Evolutionary conservation across 768 basidiomycete genomes (phyloP), one percentile per base, ranked within the genome.

Genomic region (Lactifluus hygrophoroides): DNA sequence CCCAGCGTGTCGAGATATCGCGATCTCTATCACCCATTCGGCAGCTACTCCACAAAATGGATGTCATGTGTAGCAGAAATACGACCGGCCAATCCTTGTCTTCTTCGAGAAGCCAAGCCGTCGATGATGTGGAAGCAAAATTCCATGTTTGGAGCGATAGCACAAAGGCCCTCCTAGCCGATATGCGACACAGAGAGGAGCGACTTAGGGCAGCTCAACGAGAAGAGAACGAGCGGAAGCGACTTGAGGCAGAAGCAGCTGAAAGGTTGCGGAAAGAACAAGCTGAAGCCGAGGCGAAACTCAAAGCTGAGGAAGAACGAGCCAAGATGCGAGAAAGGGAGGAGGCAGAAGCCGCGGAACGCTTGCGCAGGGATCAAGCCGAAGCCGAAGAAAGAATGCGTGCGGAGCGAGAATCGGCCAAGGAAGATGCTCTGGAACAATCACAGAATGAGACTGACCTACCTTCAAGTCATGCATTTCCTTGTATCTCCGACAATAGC

Each of bases 1-100:
- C 66, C 3, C 69, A 75, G 65, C 71, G 74, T 64, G 61, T 70
- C 55, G 66, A 68, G 30, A 72, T 81, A 60, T 69, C 74, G 13
- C 74, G 75, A 23, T 80, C 79, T 0, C 71, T 87, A 43, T 77
- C 80, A 17, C 72, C 76, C 6, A 75, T 84, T 44, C 82, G 78
- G 19, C 79, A 81, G 44, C 69, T 80, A 3, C 71, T 89, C 19
- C 75, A 75, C 19, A 71, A 70, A 23, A 81, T 91, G 75, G 80
- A 84, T 9, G 75, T 81, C 34, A 71, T 73, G 44, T 67, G 71
- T 1, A 69, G 72, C 30, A 81, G 83, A 51, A 54, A 72, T 17
- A 66, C 73, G 42, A 70, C 77, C n/a, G 75, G 77, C 43, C 77
- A 83, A 47, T 66, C 67, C 21, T 55, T 89, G 1, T 75, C 80